Evolutionary conservation across 371 early-diverging fungal species (phyloP), one percentile per base, ranked within the genome.

Genomic region (Zychaea mexicana): DNA sequence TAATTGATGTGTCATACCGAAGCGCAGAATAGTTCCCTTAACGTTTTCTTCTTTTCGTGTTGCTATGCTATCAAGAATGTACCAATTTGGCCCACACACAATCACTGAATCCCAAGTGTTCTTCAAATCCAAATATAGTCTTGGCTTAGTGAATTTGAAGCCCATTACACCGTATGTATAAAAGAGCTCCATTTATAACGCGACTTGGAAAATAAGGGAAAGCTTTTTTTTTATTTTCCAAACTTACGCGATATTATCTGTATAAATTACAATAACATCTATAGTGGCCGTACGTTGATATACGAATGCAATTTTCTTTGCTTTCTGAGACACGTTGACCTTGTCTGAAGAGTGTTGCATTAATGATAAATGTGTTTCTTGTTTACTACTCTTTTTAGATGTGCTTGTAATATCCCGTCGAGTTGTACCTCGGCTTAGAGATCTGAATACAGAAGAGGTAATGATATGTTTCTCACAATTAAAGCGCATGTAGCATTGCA

Each of bases 91-190:
- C 24, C 88, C 88, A 49, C 79, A 87, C 55, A 31, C 63, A 13
- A 89, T 95, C 62, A 70, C 79, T 1, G 81, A 88, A 19, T 76
- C 85, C 19, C 90, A 92, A 68, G 79, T 91, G 32, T 96, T 96
- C 70, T 84, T 84, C 68, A 77, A 82, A 58, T 86, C 95, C 1
- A 76, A 81, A 45, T 77, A 88, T 31, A 82, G 87, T 7, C 78
- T 90, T 39, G 96, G 92, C 0, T 74, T 97, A 12, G 96, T 96
- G 46, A 96, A 96, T 67, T 79, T 94, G 42, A 96, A 96, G 69
- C 96, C 97, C 24, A 89, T 94, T 33, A 84, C 87, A 0, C 90
- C 91, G 79, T 88, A 85, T 72, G 77, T 27, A 42, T 15, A 5
- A 12, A 5, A 42, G 13, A 13, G 13, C 5, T 42, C n/a, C n/a